These are phyloP conservation scores for Tripterygium wilfordii DNA, from an alignment of 177 flowering plant genomes.

Conservation along the genomic window DNA sequence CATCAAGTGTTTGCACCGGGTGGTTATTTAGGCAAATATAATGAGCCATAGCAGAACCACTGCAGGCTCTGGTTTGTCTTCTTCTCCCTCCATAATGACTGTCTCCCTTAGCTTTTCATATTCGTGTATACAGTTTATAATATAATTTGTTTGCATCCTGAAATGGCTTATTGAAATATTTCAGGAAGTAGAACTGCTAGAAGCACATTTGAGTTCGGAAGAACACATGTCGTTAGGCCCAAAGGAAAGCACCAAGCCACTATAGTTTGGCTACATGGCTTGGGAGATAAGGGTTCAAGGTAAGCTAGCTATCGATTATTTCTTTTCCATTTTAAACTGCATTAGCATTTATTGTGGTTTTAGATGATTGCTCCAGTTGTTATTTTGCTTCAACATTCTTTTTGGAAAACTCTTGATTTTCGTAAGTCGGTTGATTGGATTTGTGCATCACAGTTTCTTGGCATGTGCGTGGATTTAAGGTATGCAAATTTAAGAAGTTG, in stretches of 20 bases:
- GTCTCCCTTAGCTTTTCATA: no score
- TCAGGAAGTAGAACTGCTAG: constrained; percentile 59
- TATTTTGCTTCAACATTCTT: no score
- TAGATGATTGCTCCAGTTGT: no score
- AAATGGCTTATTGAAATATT: constrained; percentile 5
- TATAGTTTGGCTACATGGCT: constrained; percentile 94
- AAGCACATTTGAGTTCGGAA: constrained; percentile 69
- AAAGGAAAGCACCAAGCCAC: constrained; percentile 93
- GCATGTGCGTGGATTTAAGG: background rate
- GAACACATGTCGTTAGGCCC: constrained; percentile 91
- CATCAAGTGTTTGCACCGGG: constrained; percentile 12
- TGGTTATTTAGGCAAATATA: constrained; percentile 8
- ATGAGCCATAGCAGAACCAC: constrained; percentile 46
- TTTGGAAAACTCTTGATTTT: no score
- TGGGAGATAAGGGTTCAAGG: constrained; percentile 95
- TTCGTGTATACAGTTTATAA: no score
- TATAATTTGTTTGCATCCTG: no score
- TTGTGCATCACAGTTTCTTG: no score
- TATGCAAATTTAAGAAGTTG: background rate
- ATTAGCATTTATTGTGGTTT: no score
- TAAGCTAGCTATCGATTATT: no score
- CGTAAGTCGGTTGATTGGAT: no score
- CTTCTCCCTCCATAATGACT: no score
- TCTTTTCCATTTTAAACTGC: no score
- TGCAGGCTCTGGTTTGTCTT: constrained; percentile 51